These are phyloP conservation scores for Avena sativa DNA, from an alignment of 176 grass and related monocot species.

Conservation along the genomic window DNA sequence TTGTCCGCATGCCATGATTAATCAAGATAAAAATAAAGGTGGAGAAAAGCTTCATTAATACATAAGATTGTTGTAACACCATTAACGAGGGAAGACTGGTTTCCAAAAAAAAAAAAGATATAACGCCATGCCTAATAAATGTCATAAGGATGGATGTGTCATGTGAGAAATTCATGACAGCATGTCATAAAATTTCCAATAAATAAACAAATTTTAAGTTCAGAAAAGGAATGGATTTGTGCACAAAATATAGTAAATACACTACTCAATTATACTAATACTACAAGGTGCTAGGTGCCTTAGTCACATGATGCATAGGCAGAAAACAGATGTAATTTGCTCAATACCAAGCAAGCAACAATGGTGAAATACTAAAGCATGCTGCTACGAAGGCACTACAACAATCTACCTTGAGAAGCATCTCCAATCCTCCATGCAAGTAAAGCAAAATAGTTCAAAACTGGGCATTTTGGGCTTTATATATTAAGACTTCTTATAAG, in stretches of 20 bases:
- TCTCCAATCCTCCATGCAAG: background rate
- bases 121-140: background rate
- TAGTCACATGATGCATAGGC: background rate
- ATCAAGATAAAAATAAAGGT: slow-evolving; percentile 3
- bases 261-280: slow-evolving; percentile 23
- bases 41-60: background rate
- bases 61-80: background rate
- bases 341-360: background rate
- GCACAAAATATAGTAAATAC: background rate
- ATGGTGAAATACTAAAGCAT: background rate
- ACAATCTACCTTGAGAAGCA: background rate
- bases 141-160: background rate
- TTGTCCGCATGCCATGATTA: background rate
- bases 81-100: background rate
- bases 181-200: background rate
- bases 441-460: background rate
- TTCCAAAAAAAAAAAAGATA: background rate
- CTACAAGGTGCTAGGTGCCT: background rate
- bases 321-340: background rate
- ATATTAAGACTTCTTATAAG: background rate
- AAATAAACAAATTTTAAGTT: background rate
- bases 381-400: background rate
- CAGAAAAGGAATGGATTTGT: background rate
- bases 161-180: background rate
- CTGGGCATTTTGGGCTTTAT: background rate